Conservation (phyloP, 2,329 filamentous ascomycete species). For the Juglanconis oblonga region DNA sequence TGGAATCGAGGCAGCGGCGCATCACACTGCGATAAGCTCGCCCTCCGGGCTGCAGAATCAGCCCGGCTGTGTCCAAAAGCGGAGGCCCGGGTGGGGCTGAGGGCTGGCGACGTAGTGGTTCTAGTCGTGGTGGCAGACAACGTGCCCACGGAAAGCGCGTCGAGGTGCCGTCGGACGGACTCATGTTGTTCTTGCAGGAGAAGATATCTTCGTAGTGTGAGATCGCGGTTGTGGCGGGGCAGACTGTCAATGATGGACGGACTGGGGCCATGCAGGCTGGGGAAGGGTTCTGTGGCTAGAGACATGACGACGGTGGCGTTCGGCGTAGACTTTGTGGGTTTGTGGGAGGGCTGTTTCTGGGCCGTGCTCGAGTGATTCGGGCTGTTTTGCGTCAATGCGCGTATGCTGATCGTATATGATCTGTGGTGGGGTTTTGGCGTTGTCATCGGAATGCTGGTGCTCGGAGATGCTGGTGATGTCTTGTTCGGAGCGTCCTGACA, state of each 20-base stretch:
- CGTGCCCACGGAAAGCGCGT: constrained; percentile 42
- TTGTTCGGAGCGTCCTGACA: no score
- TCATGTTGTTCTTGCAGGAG: constrained; percentile 53
- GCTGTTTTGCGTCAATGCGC: constrained; percentile 5
- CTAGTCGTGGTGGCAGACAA: constrained; percentile 34
- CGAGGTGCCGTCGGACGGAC: constrained; percentile 48
- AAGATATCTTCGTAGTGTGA: constrained; percentile 53
- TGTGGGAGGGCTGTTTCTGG: constrained; percentile 10
- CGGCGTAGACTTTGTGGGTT: constrained; percentile 15
- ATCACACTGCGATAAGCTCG: constrained; percentile 17
- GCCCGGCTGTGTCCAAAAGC: constrained; percentile 11
- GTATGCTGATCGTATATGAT: constrained; percentile 19
- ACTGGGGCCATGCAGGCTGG: background rate
- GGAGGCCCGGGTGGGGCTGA: constrained; percentile 8
- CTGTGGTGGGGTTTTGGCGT: constrained; percentile 14
- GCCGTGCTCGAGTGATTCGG: background rate
- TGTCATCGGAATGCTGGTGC: constrained; percentile 12
- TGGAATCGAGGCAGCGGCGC: constrained; percentile 23
- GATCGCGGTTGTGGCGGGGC: constrained; percentile 37
- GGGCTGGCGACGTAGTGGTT: constrained; percentile 34
- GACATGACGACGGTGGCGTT: constrained; percentile 13
- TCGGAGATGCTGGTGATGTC: no score
- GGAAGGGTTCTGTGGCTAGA: background rate
- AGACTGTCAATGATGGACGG: constrained; percentile 11
- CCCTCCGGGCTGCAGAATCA: constrained; percentile 17